phyloP scores from a whole-genome alignment of 345 rosid genomes.

The Firmiana major region DNA sequence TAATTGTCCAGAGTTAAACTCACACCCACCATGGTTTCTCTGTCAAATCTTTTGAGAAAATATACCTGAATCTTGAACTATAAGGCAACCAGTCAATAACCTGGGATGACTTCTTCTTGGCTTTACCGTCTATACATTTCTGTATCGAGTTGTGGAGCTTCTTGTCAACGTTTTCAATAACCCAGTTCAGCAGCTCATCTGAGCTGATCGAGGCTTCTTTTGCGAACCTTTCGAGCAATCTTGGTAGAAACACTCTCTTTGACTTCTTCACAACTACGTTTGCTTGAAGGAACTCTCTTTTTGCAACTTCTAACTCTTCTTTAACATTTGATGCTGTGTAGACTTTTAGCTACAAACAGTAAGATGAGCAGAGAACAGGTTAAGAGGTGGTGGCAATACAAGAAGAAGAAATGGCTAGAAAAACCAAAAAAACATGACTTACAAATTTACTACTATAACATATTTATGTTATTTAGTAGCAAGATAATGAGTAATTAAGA shows the following conservation, averaged over 20 bases:
- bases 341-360: constrained; percentile 52
- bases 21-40: constrained; percentile 57
- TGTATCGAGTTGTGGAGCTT: constrained; percentile 57
- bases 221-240: constrained; percentile 60
- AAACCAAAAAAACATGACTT: no score
- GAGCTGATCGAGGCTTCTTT: constrained; percentile 58
- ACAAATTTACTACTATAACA: no score
- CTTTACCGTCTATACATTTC: constrained; percentile 45
- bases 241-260: constrained; percentile 66
- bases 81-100: constrained; percentile 73
- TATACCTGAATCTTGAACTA: constrained; percentile 65
- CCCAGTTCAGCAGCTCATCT: constrained; percentile 63
- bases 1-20: background rate
- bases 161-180: constrained; percentile 48
- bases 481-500: no score
- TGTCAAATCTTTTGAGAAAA: constrained; percentile 62
- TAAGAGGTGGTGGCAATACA: no score
- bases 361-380: background rate
- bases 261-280: constrained; percentile 55
- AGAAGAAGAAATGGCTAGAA: no score
- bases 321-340: constrained; percentile 60
- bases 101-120: constrained; percentile 53
- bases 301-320: constrained; percentile 64
- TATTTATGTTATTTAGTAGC: background rate
- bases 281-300: constrained; percentile 63